phyloP scores from a whole-genome alignment of 768 basidiomycete genomes.

The Mrakia hoshinonis region DNA sequence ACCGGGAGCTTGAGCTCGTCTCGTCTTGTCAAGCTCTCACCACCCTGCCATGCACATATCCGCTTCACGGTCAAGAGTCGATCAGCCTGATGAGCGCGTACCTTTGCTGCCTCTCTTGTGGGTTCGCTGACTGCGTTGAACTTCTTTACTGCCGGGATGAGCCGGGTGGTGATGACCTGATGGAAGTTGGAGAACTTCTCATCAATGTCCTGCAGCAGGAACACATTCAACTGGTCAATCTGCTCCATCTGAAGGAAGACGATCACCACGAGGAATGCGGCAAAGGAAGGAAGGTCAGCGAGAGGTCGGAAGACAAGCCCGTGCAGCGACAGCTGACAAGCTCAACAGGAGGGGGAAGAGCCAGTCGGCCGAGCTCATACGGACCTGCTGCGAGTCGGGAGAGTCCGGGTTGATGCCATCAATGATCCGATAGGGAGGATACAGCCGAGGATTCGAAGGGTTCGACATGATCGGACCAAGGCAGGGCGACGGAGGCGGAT shows the following conservation, averaged over 20 bases:
- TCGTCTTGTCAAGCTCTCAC: not conserved
- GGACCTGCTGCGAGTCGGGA: constrained; percentile 12
- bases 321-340: not conserved
- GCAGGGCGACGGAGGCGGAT: not conserved
- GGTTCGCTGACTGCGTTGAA: constrained; percentile 81
- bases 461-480: not conserved
- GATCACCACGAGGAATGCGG: not conserved
- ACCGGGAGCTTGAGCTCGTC: not conserved
- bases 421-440: constrained; percentile 16
- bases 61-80: too few relatives aligned
- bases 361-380: not conserved
- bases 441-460: constrained; percentile 4
- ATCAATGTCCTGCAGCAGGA: constrained; percentile 88
- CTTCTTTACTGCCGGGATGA: constrained; percentile 81
- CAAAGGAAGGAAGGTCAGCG: too few relatives aligned
- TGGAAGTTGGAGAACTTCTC: constrained; percentile 88
- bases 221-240: constrained; percentile 88
- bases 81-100: constrained; percentile 41
- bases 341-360: not conserved
- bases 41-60: too few relatives aligned
- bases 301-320: too few relatives aligned
- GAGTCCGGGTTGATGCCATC: constrained; percentile 16
- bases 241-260: constrained; percentile 63
- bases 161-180: constrained; percentile 63
- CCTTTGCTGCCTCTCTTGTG: constrained; percentile 82